These are phyloP conservation scores for Nepenthes mirabilis DNA, from an alignment of 148 eudicot species.

Conservation along the genomic window DNA sequence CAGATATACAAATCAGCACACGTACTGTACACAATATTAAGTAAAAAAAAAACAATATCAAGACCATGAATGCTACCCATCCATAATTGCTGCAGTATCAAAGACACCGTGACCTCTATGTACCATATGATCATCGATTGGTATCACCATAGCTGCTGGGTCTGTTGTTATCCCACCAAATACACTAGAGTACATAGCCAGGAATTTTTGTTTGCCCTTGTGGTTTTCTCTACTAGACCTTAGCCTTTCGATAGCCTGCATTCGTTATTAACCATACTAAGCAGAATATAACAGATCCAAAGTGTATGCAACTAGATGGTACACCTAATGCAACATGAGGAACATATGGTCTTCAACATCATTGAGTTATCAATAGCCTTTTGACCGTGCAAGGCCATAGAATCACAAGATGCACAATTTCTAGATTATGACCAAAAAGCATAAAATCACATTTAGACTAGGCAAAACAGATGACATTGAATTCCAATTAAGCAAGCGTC, in stretches of 20 bases:
- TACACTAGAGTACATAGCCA: slow-evolving; percentile 82
- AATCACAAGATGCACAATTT: background rate
- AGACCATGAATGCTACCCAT: slow-evolving; percentile 35
- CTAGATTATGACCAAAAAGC: background rate
- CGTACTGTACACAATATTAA: background rate
- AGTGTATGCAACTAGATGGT: no score
- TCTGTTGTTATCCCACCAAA: slow-evolving; percentile 76
- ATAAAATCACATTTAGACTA: no score
- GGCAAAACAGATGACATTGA: no score
- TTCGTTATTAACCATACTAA: background rate
- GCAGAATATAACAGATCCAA: no score
- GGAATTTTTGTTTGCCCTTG: slow-evolving; percentile 39
- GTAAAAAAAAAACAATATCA: background rate
- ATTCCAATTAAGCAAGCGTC: no score
- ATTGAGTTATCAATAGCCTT: background rate
- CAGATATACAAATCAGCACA: background rate
- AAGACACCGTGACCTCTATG: slow-evolving; percentile 95
- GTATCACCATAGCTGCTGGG: slow-evolving; percentile 75
- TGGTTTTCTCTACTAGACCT: slow-evolving; percentile 29
- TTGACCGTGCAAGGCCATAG: background rate
- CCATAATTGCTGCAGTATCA: slow-evolving; percentile 60
- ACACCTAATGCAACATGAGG: no score
- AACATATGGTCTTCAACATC: no score
- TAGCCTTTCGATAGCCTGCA: slow-evolving; percentile 49
- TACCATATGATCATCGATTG: slow-evolving; percentile 95